phyloP scores from a whole-genome alignment of 1,284 basidiomycete genomes.

The Boletus sp. region DNA sequence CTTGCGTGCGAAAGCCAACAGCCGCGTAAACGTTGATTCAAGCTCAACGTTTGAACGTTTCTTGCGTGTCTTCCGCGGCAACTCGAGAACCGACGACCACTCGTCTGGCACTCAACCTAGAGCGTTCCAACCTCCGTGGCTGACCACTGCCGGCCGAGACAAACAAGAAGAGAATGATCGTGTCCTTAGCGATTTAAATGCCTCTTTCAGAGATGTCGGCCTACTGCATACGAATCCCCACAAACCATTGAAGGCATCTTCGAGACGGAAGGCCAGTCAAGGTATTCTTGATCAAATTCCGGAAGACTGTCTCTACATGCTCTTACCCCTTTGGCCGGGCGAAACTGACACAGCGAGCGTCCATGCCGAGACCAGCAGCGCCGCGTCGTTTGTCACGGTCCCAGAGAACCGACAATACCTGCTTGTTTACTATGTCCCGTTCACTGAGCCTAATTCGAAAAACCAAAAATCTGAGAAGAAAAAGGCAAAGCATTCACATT shows the following conservation, averaged over 20 bases:
- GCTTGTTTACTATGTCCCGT: slow-evolving; percentile 71
- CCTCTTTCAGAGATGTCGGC: slow-evolving; percentile 78
- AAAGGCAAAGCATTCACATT: slow-evolving; percentile 33
- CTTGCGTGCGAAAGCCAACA: slow-evolving; percentile 40
- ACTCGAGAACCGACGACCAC: slow-evolving; percentile 30
- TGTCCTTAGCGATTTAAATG: slow-evolving; percentile 68
- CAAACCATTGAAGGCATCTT: slow-evolving; percentile 32
- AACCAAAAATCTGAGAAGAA: slow-evolving; percentile 42
- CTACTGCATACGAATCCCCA: slow-evolving; percentile 61
- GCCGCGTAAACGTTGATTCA: slow-evolving; percentile 27
- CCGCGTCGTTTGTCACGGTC: slow-evolving; percentile 46
- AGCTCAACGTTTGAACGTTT: slow-evolving; percentile 30
- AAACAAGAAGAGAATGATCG: slow-evolving; percentile 68
- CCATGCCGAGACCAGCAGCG: slow-evolving; percentile 31
- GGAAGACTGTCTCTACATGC: slow-evolving; percentile 73
- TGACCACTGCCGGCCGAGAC: slow-evolving; percentile 61
- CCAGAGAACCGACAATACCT: slow-evolving; percentile 64
- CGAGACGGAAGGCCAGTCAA: slow-evolving; percentile 29
- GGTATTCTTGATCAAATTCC: slow-evolving; percentile 68
- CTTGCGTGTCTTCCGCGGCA: slow-evolving; percentile 26
- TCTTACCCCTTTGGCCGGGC: slow-evolving; percentile 81
- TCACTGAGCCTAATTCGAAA: slow-evolving; percentile 34
- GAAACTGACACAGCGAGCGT: slow-evolving; percentile 57
- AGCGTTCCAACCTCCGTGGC: slow-evolving; percentile 67
- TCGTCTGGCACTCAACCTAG: slow-evolving; percentile 39